These are phyloP conservation scores for Crithidia thermophila DNA, from an alignment of 208 protist genomes.

Conservation along the genomic window DNA sequence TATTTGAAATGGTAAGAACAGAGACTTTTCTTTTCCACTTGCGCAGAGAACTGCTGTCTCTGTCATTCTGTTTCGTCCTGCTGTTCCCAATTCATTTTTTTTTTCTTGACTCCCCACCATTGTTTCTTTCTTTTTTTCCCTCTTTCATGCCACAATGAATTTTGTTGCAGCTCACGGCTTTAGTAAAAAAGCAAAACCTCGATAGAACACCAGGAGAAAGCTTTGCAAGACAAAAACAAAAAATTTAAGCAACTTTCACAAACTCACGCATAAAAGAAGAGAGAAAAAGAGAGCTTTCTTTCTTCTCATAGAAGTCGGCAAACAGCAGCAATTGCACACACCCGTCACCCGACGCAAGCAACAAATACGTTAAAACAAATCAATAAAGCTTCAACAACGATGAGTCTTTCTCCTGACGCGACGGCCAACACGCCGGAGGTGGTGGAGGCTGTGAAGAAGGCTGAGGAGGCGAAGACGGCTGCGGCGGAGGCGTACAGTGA, in stretches of 20 bases:
- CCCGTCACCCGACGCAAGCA: no score
- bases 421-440: background rate
- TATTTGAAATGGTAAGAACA: no score
- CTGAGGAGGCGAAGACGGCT: background rate
- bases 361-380: no score
- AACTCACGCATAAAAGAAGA: constrained; percentile 3
- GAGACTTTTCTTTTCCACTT: no score
- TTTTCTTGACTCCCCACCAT: background rate
- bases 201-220: no score
- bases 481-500: constrained; percentile 9
- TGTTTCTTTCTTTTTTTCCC: background rate
- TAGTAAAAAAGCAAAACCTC: no score
- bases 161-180: no score
- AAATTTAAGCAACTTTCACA: background rate
- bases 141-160: background rate
- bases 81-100: constrained; percentile 5
- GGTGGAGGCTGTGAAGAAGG: constrained; percentile 2
- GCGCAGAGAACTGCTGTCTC: no score
- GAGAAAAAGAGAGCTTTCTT: constrained; percentile 18
- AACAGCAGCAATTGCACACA: background rate
- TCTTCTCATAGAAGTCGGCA: background rate
- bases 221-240: constrained; percentile 4
- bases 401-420: constrained; percentile 8
- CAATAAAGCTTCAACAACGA: background rate
- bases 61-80: background rate